phyloP scores from a whole-genome alignment of 805 yeast genomes.

The Yamadazyma takamatsuzukensis region DNA sequence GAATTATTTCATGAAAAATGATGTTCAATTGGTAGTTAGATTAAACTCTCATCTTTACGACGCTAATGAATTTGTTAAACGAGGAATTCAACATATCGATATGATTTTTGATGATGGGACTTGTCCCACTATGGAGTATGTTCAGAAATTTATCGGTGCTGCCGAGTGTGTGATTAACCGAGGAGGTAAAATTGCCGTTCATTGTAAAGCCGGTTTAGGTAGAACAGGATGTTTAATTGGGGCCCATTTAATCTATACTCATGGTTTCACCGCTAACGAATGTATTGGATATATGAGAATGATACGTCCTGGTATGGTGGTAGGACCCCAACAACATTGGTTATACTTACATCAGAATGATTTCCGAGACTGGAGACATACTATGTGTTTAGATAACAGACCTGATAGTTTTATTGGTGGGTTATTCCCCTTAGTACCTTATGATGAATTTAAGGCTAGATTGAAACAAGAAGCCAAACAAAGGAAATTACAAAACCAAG shows the following conservation, averaged over 20 bases:
- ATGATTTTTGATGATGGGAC: conserved; percentile 98
- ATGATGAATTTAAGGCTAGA: conserved; percentile 59
- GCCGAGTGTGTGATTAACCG: conserved; percentile 82
- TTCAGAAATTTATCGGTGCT: conserved; percentile 89
- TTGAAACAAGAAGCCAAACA: conserved; percentile 42
- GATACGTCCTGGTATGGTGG: conserved; percentile 99
- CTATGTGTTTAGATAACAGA: conserved; percentile 72
- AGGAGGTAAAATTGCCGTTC: conserved; percentile 97
- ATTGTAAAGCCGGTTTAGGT: conserved; percentile 97
- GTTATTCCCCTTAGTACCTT: conserved; percentile 54
- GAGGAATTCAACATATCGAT: conserved; percentile 86
- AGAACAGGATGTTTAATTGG: conserved; percentile 98
- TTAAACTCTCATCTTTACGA: conserved; percentile 90
- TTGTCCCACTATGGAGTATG: conserved; percentile 92
- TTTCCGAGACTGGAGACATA: conserved; percentile 92
- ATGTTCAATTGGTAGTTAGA: conserved; percentile 87
- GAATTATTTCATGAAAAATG: conserved; percentile 64
- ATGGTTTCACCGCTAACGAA: conserved; percentile 95
- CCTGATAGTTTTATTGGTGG: conserved; percentile 70
- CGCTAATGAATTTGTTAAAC: conserved; percentile 72
- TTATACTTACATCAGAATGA: conserved; percentile 92
- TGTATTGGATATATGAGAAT: conserved; percentile 96
- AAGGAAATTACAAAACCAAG: conserved; percentile 30
- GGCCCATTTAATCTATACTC: conserved; percentile 92
- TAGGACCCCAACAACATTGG: conserved; percentile 99